Base-by-base conservation (phyloP, 805 yeast species). In the Saccharomycopsis sp. region DNA sequence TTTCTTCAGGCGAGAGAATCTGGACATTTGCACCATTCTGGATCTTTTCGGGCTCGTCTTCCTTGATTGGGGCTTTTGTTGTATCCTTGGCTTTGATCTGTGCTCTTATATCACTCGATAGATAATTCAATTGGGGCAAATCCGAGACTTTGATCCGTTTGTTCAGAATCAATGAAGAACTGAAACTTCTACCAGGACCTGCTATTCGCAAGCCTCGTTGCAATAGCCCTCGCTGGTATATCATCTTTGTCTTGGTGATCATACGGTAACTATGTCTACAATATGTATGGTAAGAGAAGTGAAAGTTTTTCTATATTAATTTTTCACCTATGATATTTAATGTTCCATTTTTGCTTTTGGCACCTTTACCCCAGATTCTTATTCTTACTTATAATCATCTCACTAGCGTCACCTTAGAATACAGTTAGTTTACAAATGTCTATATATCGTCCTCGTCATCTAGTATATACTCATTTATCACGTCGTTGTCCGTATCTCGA, bases 391-490 rank as follows among this genome's bases (percentile, higher is more conserved):
- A n/a, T n/a, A n/a, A n/a, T n/a, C n/a, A n/a, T n/a, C n/a, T n/a
- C n/a, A n/a, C n/a, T n/a, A n/a, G n/a, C n/a, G n/a, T n/a, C n/a
- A n/a, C n/a, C n/a, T n/a, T n/a, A n/a, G n/a, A n/a, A n/a, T n/a
- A n/a, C n/a, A n/a, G n/a, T n/a, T n/a, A n/a, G n/a, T n/a, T n/a
- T n/a, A n/a, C n/a, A n/a, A n/a, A n/a, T n/a, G n/a, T 12, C 38
- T 29, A 29, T 29, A 29, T 29, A 29, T 29, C 38, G 12, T 29
- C 69, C 34, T 67, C 73, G 44, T 71, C 75, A 14, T 67, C 66
- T 51, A 75, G 64, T 3, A 72, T 66, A 53, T 63, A 75, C 64
- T 76, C 78, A 56, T 74, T 70, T 17, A 76, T 57, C 1, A 73
- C 65, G 2, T 68, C 68, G 50, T 69, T 42, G 24, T 60, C 63